A percentile compares a stretch with the other conserved stretches of the same genome.
phyloP scores from a whole-genome alignment of 2,329 filamentous ascomycete genomes.

The Pochonia chlamydosporia region DNA sequence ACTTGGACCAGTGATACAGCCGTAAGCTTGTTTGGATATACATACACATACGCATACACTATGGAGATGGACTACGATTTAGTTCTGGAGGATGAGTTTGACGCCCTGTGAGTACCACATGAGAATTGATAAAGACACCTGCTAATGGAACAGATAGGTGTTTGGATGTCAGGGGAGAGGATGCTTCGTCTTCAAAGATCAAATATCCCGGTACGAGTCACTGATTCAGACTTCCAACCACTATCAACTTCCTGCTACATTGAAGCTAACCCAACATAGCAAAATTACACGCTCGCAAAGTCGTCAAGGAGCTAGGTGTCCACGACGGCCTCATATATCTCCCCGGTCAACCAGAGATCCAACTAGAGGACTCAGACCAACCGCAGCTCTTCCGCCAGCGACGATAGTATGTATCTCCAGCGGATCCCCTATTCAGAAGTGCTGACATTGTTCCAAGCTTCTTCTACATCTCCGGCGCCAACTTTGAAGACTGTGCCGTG shows the following conservation, averaged over 20 bases:
- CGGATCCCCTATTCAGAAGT: neutral
- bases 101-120: conserved; percentile 46
- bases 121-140: conserved; percentile 24
- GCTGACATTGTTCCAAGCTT: conserved; percentile 34
- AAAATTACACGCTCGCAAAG: conserved; percentile 52
- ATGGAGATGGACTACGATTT: conserved; percentile 24
- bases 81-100: conserved; percentile 46
- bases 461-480: conserved; percentile 50
- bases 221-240: no score
- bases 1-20: no score
- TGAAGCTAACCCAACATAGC: conserved; percentile 31
- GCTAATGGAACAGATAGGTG: conserved; percentile 21
- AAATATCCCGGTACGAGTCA: conserved; percentile 32
- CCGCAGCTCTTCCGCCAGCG: conserved; percentile 50
- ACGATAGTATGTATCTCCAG: conserved; percentile 54
- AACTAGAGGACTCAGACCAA: conserved; percentile 56
- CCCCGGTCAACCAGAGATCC: conserved; percentile 42
- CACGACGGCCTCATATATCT: conserved; percentile 50
- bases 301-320: conserved; percentile 43
- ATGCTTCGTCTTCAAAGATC: conserved; percentile 8
- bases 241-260: no score
- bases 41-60: no score
- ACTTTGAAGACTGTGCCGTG: conserved; percentile 48
- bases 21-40: no score
- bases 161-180: conserved; percentile 24